These are phyloP conservation scores for Vicia villosa DNA, from an alignment of 306 rosid species.

Conservation along the genomic window DNA sequence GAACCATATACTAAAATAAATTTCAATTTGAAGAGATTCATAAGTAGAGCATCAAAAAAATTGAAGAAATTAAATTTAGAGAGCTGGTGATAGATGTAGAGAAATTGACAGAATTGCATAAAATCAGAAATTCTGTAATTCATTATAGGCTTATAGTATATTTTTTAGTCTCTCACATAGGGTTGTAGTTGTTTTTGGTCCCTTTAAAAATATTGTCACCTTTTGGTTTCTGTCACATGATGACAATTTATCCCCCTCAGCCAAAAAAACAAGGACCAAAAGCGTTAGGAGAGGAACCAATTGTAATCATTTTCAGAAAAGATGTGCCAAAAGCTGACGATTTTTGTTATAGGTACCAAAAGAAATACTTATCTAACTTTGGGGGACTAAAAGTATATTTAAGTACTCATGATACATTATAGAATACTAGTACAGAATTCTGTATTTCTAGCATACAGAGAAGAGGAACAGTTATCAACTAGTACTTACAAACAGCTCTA, in stretches of 20 bases:
- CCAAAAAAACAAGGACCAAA: neutral
- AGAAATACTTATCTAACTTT: neutral
- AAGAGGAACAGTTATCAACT: neutral
- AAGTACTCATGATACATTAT: neutral
- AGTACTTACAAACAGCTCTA: slow-evolving; percentile 7
- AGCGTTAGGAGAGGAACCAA: neutral
- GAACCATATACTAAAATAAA: slow-evolving; percentile 20
- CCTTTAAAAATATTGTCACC: neutral
- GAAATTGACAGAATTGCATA: neutral
- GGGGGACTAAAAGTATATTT: neutral
- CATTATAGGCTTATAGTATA: neutral
- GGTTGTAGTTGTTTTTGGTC: neutral
- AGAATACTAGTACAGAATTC: neutral
- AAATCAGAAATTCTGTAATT: neutral
- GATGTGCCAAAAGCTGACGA: neutral
- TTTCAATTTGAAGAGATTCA: slow-evolving; percentile 28
- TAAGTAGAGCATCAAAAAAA: slow-evolving; percentile 21
- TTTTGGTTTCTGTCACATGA: neutral
- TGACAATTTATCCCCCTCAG: neutral
- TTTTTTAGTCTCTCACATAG: neutral
- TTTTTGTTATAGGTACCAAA: neutral
- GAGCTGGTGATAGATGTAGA: neutral
- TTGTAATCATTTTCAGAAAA: neutral
- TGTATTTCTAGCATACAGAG: neutral
- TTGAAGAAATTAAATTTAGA: slow-evolving; percentile 4